Percentiles rank a stretch among this genome's conserved stretches.
Conservation (phyloP, 1,139 yeast genomes). For the Zygosaccharomyces pseudobailii region DNA sequence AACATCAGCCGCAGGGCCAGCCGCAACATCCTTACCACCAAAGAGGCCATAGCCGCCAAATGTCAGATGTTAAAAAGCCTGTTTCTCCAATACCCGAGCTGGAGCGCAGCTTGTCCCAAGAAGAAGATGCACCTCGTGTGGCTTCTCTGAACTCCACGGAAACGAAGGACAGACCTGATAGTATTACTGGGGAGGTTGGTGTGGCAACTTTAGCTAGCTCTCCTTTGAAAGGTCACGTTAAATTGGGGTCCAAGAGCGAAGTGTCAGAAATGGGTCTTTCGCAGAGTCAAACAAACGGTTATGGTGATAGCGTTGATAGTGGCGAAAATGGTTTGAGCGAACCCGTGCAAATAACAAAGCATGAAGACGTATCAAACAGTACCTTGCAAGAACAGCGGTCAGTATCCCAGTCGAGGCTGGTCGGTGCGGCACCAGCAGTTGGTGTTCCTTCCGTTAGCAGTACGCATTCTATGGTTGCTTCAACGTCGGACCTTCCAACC, state of each 20-base stretch:
- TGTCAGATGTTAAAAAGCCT: slow-evolving; percentile 12
- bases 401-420: not conserved
- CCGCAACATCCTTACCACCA: slow-evolving; percentile 1
- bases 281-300: not conserved
- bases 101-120: not conserved
- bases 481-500: not conserved
- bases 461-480: not conserved
- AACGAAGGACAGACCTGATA: slow-evolving; percentile 10
- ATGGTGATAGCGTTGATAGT: not conserved
- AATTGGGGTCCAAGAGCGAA: slow-evolving; percentile 20
- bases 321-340: slow-evolving; percentile 6
- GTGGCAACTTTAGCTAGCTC: slow-evolving; percentile 23
- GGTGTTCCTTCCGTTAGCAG: not conserved
- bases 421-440: not conserved
- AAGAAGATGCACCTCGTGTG: slow-evolving; percentile 11
- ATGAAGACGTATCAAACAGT: not conserved
- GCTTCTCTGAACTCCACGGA: slow-evolving; percentile 13
- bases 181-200: slow-evolving; percentile 19
- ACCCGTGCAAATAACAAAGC: slow-evolving; percentile 8
- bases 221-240: slow-evolving; percentile 21
- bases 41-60: slow-evolving; percentile 2
- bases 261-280: slow-evolving; percentile 9
- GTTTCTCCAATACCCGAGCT: slow-evolving; percentile 17
- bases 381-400: not conserved
- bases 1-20: slow-evolving; percentile 1